Evolutionary conservation across 2,329 filamentous ascomycete genomes (phyloP), one percentile per base, ranked within the genome.

Genomic region (Ambrosiella beaveri): DNA sequence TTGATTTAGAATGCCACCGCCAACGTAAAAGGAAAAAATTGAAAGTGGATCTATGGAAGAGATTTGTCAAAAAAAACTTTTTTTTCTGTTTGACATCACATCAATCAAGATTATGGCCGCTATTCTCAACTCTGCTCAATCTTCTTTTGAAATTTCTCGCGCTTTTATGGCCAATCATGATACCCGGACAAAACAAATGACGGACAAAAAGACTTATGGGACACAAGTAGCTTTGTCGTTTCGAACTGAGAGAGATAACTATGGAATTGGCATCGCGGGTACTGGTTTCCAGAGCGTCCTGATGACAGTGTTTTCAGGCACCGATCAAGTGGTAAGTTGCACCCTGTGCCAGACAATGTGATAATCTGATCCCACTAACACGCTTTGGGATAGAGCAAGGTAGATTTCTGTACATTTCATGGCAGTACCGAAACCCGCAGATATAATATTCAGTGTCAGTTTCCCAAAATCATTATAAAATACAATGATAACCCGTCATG

Each of bases 101-200:
- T 51, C 8, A 35, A 11, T 19, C 12, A n/a, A 9, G 9, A n/a
- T 51, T 4, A 61, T 61, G 57, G 35, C 57, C 7, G 9, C 59
- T 5, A 58, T 61, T 19, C 54, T 61, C 47, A 57, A 35, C 17
- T 40, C 50, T 17, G 19, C 47, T 4, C 54, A 58, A 37, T 49
- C 38, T 19, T 54, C 53, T 9, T 56, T 61, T 27, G 59, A 58
- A 15, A 12, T 61, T 17, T 35, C 57, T 27, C 47, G 59, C 2
- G 59, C 59, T 7, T 51, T 61, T 44, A 54, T 58, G n/a, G 59
- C 59, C 36, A 53, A 61, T 40, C 59, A 61, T 54, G 57, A 61
- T 15, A 49, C 59, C 7, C 53, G 57, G 7, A 59, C 57, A 7
- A 61, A 61, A 45, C 39, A 61, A 57, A 59, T 57, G 8, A 56